These are phyloP conservation scores for Tricholoma flavovirens DNA, from an alignment of 768 basidiomycete species.

Conservation along the genomic window DNA sequence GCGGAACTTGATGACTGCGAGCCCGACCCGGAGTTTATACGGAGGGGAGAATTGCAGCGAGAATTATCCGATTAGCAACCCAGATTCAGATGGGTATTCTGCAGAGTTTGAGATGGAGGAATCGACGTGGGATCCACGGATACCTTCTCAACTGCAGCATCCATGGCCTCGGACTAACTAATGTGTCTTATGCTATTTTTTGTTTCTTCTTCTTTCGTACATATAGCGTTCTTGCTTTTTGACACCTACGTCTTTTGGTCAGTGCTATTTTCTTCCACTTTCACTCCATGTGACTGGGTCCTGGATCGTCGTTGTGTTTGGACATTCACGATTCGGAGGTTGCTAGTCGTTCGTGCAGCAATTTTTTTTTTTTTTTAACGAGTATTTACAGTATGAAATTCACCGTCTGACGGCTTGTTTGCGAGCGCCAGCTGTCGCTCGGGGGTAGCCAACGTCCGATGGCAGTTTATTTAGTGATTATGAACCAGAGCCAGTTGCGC, in stretches of 20 bases:
- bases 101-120: not conserved
- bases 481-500: too few relatives aligned
- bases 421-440: too few relatives aligned
- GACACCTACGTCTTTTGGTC: not conserved
- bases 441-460: too few relatives aligned
- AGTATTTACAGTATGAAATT: too few relatives aligned
- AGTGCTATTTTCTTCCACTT: too few relatives aligned
- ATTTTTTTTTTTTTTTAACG: too few relatives aligned
- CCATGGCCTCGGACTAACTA: constrained; percentile 1
- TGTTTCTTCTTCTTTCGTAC: not conserved
- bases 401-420: too few relatives aligned
- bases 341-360: too few relatives aligned
- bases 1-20: not conserved
- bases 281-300: too few relatives aligned
- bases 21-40: not conserved
- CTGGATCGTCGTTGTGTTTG: too few relatives aligned
- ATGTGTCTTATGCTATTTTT: not conserved
- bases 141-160: not conserved
- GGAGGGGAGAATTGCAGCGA: not conserved
- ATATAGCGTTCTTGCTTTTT: not conserved
- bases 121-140: not conserved
- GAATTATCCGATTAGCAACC: not conserved
- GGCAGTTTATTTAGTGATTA: too few relatives aligned
- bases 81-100: constrained; percentile 1
- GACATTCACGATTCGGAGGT: too few relatives aligned